Evolutionary conservation across 148 eudicot species (phyloP).

Genomic region (Chenopodium formosanum): DNA sequence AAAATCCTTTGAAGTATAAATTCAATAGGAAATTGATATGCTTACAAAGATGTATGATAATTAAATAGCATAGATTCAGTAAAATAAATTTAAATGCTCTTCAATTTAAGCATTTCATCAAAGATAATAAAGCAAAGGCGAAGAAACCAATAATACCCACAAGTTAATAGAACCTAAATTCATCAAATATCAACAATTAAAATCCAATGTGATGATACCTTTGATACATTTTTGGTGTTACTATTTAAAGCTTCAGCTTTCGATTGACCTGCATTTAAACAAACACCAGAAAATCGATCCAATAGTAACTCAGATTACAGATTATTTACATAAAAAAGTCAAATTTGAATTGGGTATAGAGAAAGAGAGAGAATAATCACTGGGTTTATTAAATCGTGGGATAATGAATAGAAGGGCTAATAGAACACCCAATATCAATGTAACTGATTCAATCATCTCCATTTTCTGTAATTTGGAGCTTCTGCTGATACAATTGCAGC

Average conservation of each 20-base stretch:
- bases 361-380: slow-evolving; percentile 32
- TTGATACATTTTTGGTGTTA: slow-evolving; percentile 15
- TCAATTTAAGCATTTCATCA: background rate
- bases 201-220: slow-evolving; percentile 20
- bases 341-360: background rate
- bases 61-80: background rate
- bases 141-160: background rate
- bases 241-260: slow-evolving; percentile 25
- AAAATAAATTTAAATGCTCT: background rate
- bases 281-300: slow-evolving; percentile 7
- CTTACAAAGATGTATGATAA: background rate
- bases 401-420: slow-evolving; percentile 38
- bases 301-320: background rate
- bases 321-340: background rate
- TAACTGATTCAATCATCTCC: slow-evolving; percentile 16
- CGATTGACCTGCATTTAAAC: slow-evolving; percentile 38
- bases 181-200: background rate
- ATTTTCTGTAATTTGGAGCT: slow-evolving; percentile 5
- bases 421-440: slow-evolving; percentile 20
- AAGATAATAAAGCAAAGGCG: background rate
- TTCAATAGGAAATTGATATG: background rate
- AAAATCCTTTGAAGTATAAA: background rate
- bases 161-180: background rate
- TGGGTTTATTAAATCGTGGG: slow-evolving; percentile 52
- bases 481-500: background rate